Base-by-base conservation (phyloP, 2,329 filamentous ascomycete genomes). In the Colletotrichum graminicola region DNA sequence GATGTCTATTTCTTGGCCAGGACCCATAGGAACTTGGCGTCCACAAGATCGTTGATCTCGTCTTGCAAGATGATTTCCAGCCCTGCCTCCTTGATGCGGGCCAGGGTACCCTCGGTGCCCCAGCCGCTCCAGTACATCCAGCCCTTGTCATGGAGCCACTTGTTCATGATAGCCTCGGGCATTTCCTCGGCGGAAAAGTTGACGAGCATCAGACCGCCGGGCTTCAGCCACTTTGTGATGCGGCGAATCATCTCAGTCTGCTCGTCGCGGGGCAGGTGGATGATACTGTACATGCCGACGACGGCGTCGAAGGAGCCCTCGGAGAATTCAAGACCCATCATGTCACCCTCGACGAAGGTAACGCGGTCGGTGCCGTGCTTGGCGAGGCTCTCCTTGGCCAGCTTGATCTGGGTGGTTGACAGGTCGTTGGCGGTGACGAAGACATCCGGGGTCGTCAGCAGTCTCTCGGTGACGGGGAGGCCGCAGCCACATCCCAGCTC, bases 201-300 rank as follows among this genome's bases (percentile, higher is more conserved):
- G 10, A 80, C 82, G 34, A 90, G 81, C 29, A 90, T 73, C 47
- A 79, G 79, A 1, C 87, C 88, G 0, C 85, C 86, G 0, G 84
- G 84, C 73, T 82, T 85, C 47, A 90, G 75, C 88, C 87, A 90
- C 8, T 49, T 54, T 0, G 71, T 74, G 26, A 88, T 82, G 47
- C 82, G 80, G n/a, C 63, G 47, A 29, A 90, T 74, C 67, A 89
- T 80, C 29, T 77, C 76, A 0, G 73, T 77, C 77, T 90, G 88
- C 75, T 89, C 86, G 1, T 78, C 77, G 7, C 82, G 81, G 1
- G 87, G 86, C 6, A 90, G 81, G 74, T 90, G 88, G 62, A 89
- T 84, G 62, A 90, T 76, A 43, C 84, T 87, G 77, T 88, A 89
- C 74, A 90, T 84, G 0, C 79, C 87, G 1, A 86, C 74, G 1